Percentiles rank a stretch among this genome's conserved stretches.
These are phyloP conservation scores for Strigomonas culicis DNA, from an alignment of 208 protist genomes.

Conservation along the genomic window DNA sequence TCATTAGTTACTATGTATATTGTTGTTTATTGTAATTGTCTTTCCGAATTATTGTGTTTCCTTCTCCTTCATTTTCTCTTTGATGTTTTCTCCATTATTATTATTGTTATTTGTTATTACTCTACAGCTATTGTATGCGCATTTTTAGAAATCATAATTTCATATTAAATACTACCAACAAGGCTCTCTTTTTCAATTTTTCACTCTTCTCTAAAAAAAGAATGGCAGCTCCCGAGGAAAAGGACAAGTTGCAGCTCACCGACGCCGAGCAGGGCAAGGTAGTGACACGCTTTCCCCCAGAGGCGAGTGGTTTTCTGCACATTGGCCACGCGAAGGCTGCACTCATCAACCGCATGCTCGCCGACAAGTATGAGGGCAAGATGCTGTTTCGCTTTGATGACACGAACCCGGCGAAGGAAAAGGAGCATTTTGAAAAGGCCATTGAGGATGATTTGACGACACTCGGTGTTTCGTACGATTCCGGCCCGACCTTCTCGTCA, in stretches of 20 bases:
- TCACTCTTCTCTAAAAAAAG: too few relatives aligned
- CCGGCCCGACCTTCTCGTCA: constrained; percentile 93
- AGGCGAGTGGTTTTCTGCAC: constrained; percentile 97
- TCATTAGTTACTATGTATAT: constrained; percentile 3
- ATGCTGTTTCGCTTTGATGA: constrained; percentile 99
- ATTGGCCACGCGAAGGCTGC: constrained; percentile 99
- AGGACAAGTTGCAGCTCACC: constrained; percentile 73
- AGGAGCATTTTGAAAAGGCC: constrained; percentile 94
- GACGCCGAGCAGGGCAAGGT: constrained; percentile 90
- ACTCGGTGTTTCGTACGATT: constrained; percentile 90
- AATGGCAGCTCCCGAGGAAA: constrained; percentile 47
- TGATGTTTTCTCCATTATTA: constrained; percentile 5
- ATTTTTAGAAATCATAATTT: neutral
- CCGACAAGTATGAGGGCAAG: constrained; percentile 95
- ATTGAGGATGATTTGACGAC: constrained; percentile 95
- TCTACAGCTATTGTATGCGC: neutral
- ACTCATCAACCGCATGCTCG: constrained; percentile 97
- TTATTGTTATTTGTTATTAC: neutral
- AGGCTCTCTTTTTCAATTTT: too few relatives aligned
- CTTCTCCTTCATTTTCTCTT: neutral
- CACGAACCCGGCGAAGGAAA: constrained; percentile 99
- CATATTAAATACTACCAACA: constrained; percentile 59
- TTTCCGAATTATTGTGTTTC: neutral
- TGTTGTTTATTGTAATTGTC: constrained; percentile 14
- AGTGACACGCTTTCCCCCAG: constrained; percentile 97